Percentiles rank a stretch among this genome's conserved stretches.
These are phyloP conservation scores for Celoporthe dispersa DNA, from an alignment of 2,329 filamentous ascomycete genomes.

Conservation along the genomic window DNA sequence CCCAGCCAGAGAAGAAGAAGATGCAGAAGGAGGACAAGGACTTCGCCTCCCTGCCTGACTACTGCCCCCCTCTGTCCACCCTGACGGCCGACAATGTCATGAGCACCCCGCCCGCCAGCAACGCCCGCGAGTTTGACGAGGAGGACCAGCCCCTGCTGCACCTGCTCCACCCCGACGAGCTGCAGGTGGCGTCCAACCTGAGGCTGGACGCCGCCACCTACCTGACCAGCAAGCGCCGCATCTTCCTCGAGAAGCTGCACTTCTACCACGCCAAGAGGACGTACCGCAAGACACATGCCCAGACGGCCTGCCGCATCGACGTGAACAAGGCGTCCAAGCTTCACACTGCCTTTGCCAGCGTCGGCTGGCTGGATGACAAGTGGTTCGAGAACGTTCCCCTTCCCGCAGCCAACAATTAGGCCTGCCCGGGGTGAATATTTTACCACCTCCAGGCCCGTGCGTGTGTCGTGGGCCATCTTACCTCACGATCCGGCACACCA, in stretches of 20 bases:
- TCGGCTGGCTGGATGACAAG: slow-evolving; percentile 74
- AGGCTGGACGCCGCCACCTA: slow-evolving; percentile 87
- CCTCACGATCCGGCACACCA: background rate
- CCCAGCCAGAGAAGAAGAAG: slow-evolving; percentile 44
- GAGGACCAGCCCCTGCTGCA: slow-evolving; percentile 74
- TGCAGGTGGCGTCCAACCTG: slow-evolving; percentile 75
- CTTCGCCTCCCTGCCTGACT: slow-evolving; percentile 73
- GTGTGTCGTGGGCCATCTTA: too few relatives aligned
- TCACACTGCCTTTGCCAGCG: slow-evolving; percentile 85
- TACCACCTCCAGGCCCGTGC: too few relatives aligned
- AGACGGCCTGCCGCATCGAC: slow-evolving; percentile 97
- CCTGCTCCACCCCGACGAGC: slow-evolving; percentile 78
- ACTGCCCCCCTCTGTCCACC: slow-evolving; percentile 69
- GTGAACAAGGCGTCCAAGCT: slow-evolving; percentile 96
- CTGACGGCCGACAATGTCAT: slow-evolving; percentile 58
- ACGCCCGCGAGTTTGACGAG: slow-evolving; percentile 90
- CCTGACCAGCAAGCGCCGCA: slow-evolving; percentile 88
- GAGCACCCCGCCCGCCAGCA: slow-evolving; percentile 55
- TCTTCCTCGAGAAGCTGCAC: slow-evolving; percentile 78
- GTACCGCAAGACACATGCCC: slow-evolving; percentile 93
- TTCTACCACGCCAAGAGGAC: slow-evolving; percentile 58
- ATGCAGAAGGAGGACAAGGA: slow-evolving; percentile 68
- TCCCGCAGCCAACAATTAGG: slow-evolving; percentile 6
- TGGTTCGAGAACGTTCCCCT: slow-evolving; percentile 43
- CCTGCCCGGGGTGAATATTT: background rate